Evolutionary conservation across 139 green algal genomes (phyloP).

Genomic region (Closterium sp.): DNA sequence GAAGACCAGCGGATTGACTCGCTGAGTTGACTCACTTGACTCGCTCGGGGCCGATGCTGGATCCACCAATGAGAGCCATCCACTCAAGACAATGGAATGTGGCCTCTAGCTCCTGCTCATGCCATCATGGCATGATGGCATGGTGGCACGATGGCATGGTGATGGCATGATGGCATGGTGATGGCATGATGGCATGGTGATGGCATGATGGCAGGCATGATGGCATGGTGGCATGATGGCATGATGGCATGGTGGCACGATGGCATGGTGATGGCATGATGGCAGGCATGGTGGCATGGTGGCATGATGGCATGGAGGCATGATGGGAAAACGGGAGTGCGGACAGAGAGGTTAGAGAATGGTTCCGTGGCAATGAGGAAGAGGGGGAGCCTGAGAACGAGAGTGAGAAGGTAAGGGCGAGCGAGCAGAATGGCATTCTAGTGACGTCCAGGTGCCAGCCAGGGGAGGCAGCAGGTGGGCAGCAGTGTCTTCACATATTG

Average conservation of each 20-base stretch:
- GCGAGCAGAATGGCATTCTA: neutral
- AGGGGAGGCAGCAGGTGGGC: no score
- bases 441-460: no score
- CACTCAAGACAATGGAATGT: constrained; percentile 40
- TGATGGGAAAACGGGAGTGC: no score
- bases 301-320: neutral
- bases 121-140: neutral
- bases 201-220: neutral
- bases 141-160: neutral
- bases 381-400: neutral
- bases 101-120: constrained; percentile 35
- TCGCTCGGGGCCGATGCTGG: constrained; percentile 7
- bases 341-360: no score
- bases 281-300: neutral
- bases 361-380: neutral
- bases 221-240: constrained; percentile 8
- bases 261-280: neutral
- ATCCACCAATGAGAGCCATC: constrained; percentile 32
- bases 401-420: constrained; percentile 14
- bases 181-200: constrained; percentile 3
- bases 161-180: neutral
- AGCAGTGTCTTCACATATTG: no score
- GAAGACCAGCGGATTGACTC: no score
- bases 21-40: constrained; percentile 11
- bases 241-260: neutral